Base-by-base conservation (phyloP, 1,284 basidiomycete species). In the Ustilago loliicola region DNA sequence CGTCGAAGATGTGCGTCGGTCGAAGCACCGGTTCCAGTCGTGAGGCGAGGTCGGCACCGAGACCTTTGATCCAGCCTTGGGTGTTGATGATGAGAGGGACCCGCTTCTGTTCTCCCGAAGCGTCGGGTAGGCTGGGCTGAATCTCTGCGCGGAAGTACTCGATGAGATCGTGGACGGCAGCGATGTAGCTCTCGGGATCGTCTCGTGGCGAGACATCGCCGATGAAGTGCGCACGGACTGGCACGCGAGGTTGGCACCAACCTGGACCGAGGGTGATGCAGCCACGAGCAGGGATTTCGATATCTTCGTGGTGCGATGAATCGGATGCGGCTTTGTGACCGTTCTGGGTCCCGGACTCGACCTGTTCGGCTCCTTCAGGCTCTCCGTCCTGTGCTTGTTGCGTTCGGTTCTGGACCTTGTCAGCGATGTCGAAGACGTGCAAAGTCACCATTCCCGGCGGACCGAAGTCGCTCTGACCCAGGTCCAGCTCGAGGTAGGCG, bases 1-100 rank as follows among this genome's bases (percentile, higher is more conserved):
- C 61, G 42, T 91, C 90, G 83, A 92, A 93, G 27, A 93, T 87
- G 76, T 91, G 88, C 0, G 91, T 91, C 0, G 94, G 91, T 54
- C 90, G 88, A 1, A 92, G 87, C 19, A 92, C 87, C 2, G 89
- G 89, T 83, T 95, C 91, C 53, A 98, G 91, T 72, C 90, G 90
- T 2, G 86, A 85, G 11, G 91, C 90, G 3, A 99, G 87, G 79
- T 97, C 94, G 21, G 91, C 92, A 1, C 96, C 96, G 1, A 98
- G 90, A 2, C 96, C 96, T 86, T 96, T 98, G 17, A 91, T 90
- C 96, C 96, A 99, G 2, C 96, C 96, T 90, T 96, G 96, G 0
- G 94, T 98, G 86, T 99, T 99, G 63, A 98, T 90, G 10, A 98
- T 90, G 6, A 99, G 90, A 0, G 96, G 96, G 4, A 87, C 77